A percentile compares a stretch with the other conserved stretches of the same genome.
Conservation (phyloP, 2,329 filamentous ascomycete species). For the Colletotrichum brevisporum region DNA sequence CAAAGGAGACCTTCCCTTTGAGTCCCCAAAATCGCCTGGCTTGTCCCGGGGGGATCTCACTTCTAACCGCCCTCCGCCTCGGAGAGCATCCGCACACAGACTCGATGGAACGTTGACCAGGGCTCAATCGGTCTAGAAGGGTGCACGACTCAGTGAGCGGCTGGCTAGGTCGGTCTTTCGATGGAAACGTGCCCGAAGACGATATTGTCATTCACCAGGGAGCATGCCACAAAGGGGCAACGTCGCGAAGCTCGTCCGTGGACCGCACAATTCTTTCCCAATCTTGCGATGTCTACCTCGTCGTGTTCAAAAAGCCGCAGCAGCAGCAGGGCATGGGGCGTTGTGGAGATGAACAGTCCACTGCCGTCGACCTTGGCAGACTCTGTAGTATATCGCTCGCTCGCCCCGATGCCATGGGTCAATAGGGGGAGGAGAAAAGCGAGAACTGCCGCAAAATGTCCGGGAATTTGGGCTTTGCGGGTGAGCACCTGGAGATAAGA, state of each 20-base stretch:
- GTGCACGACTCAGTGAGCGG: slow-evolving; percentile 20
- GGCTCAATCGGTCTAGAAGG: slow-evolving; percentile 14
- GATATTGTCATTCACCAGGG: background rate
- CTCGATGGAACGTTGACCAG: slow-evolving; percentile 33
- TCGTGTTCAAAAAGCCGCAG: slow-evolving; percentile 5
- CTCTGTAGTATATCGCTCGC: slow-evolving; percentile 4
- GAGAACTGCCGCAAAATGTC: slow-evolving; percentile 17
- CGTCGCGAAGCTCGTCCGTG: background rate
- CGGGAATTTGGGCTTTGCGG: background rate
- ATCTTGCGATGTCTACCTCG: slow-evolving; percentile 7
- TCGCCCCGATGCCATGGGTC: slow-evolving; percentile 2
- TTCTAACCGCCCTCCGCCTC: background rate
- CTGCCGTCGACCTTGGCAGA: slow-evolving; percentile 18
- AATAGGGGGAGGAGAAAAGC: slow-evolving; percentile 18
- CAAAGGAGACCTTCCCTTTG: background rate
- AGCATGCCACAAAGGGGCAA: background rate
- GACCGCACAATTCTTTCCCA: background rate
- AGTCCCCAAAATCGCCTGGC: background rate
- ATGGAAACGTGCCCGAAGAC: slow-evolving; percentile 14
- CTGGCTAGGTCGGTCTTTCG: slow-evolving; percentile 25
- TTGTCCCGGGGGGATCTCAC: slow-evolving; percentile 17
- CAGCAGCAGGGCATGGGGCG: background rate
- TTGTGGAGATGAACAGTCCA: slow-evolving; percentile 23
- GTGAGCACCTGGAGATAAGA: background rate
- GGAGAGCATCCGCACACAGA: slow-evolving; percentile 25